Base-by-base conservation (phyloP, 2,329 filamentous ascomycete species). In the Talaromyces sp. region DNA sequence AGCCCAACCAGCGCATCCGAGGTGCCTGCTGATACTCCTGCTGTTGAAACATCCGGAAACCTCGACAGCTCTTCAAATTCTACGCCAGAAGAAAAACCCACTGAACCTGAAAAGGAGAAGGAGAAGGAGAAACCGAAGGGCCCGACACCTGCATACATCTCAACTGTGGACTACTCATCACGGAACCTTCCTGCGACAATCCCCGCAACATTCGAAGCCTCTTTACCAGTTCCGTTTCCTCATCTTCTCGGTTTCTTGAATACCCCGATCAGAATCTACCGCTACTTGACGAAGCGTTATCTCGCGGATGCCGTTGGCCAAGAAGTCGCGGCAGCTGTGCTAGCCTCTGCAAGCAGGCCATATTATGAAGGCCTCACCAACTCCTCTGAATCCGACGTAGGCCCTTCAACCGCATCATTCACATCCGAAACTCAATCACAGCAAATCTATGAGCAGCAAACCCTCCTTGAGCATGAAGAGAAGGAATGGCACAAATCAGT, bases 201-300 rank as follows among this genome's bases (percentile, higher is more conserved):
- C 50, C 94, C 94, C 3, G 73, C 82, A 67, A 85, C 89, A 66
- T 87, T 99, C 72, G 86, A 88, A 43, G 92, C 92, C 50, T 88
- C 90, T 6, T 82, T 85, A 27, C 84, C 90, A 14, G 84, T 99
- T 66, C 82, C 86, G 48, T 91, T 96, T 77, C 94, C 94, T 0
- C 94, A 98, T 76, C 85, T 97, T 65, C 89, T 99, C 35, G 95
- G 95, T 66, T 96, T 99, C 82, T 82, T 91, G 68, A 94, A 95
- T 80, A 97, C 94, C 2, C 91, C 93, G 0, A 90, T 88, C 69
- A 89, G 95, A 66, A 83, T 98, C 67, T 90, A 90, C 73, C 90
- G 95, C 69, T 99, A 93, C 84, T 83, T 99, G 67, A 96, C 90
- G 76, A 89, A 77, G 67, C 90, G 95, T 62, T 81, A 86, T 68